Conservation (phyloP, 1,284 basidiomycete species). For the Ganoderma boninense region DNA sequence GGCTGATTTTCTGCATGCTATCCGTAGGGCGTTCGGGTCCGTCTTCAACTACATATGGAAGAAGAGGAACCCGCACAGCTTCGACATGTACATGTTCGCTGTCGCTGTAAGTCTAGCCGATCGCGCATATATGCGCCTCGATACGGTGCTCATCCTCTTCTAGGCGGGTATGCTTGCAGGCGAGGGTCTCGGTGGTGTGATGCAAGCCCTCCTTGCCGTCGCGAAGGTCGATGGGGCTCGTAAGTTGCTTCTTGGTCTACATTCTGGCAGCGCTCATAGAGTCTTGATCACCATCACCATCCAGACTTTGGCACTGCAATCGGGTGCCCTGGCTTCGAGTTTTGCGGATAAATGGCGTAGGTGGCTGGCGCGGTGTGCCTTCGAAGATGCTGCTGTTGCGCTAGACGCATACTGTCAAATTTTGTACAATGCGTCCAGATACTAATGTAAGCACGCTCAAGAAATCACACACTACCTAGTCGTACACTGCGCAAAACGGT, state of each 20-base stretch:
- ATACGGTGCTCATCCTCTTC: not conserved
- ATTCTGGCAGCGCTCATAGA: not conserved
- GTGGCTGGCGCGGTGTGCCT: not conserved
- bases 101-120: constrained; percentile 43
- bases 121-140: not conserved
- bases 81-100: constrained; percentile 70
- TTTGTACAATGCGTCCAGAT: not conserved
- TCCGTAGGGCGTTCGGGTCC: constrained; percentile 47
- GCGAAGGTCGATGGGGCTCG: constrained; percentile 57
- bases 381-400: not conserved
- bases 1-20: too few relatives aligned
- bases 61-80: constrained; percentile 51
- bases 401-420: not conserved
- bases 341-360: constrained; percentile 49
- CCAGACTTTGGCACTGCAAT: constrained; percentile 55
- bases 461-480: not conserved
- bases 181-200: constrained; percentile 74
- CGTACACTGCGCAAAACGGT: not conserved
- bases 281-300: not conserved
- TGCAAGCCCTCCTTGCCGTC: constrained; percentile 65
- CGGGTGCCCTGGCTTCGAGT: constrained; percentile 57
- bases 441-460: constrained; percentile 11
- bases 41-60: constrained; percentile 59
- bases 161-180: constrained; percentile 67
- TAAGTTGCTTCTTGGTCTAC: constrained; percentile 37